Evolutionary conservation across 495 filamentous ascomycete species (phyloP).

Genomic region (Penicillium taxi): DNA sequence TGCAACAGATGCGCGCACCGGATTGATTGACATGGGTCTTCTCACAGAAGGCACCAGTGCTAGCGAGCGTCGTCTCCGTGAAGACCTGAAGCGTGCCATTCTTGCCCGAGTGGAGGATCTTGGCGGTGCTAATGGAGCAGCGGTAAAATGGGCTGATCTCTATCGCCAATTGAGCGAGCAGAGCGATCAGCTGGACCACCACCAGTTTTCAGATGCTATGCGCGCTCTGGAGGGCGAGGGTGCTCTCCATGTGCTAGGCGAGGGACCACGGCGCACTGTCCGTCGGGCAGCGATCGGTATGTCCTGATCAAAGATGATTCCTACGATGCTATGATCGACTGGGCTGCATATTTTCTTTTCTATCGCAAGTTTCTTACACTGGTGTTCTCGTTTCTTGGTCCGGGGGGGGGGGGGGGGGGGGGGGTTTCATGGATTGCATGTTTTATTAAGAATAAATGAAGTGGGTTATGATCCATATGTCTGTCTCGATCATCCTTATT

Average conservation of each 20-base stretch:
- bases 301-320: constrained; percentile 9
- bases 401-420: no score
- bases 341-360: constrained; percentile 12
- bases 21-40: constrained; percentile 92
- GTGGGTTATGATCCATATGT: no score
- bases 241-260: constrained; percentile 68
- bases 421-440: no score
- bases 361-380: not conserved
- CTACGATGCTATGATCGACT: constrained; percentile 17
- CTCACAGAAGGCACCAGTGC: constrained; percentile 86
- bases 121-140: constrained; percentile 46
- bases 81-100: constrained; percentile 78
- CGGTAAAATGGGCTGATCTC: constrained; percentile 71
- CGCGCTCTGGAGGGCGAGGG: constrained; percentile 79
- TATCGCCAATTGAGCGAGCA: constrained; percentile 65
- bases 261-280: constrained; percentile 75
- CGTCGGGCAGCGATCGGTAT: constrained; percentile 44
- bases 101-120: constrained; percentile 71
- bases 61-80: constrained; percentile 67
- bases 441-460: no score
- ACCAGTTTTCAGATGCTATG: constrained; percentile 76
- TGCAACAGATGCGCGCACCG: constrained; percentile 84
- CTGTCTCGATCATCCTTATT: no score
- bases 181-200: constrained; percentile 62
- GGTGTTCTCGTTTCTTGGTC: constrained; percentile 1